Evolutionary conservation across 2,329 filamentous ascomycete species (phyloP).

Genomic region (Pseudocercospora fuligena): DNA sequence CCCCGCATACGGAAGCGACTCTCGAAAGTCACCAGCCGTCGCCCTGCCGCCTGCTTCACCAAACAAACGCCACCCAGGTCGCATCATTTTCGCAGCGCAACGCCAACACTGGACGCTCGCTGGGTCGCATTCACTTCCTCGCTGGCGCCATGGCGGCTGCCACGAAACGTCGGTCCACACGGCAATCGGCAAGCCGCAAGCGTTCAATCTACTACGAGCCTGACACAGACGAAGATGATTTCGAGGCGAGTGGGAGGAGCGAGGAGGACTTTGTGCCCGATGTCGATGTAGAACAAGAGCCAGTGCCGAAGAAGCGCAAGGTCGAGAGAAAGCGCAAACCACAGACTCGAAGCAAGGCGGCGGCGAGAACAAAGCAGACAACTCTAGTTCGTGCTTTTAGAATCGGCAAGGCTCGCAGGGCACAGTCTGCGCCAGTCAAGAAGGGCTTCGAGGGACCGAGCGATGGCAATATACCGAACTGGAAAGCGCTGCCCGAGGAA

Average conservation of each 20-base stretch:
- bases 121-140: not conserved
- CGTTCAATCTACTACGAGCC: conserved; percentile 42
- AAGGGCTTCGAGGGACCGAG: conserved; percentile 38
- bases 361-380: conserved; percentile 24
- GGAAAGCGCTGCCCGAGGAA: conserved; percentile 41
- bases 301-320: conserved; percentile 33
- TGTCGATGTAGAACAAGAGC: conserved; percentile 16
- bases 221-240: conserved; percentile 43
- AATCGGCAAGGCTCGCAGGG: conserved; percentile 33
- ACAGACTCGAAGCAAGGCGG: conserved; percentile 34
- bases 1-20: not conserved
- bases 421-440: conserved; percentile 27
- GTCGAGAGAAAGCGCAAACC: conserved; percentile 29
- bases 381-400: conserved; percentile 25
- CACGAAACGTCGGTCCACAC: conserved; percentile 41
- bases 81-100: not conserved
- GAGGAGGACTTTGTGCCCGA: conserved; percentile 37
- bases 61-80: not conserved
- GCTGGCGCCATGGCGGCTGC: conserved; percentile 27
- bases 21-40: not conserved
- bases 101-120: not conserved
- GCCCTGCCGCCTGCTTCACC: not conserved
- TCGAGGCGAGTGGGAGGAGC: conserved; percentile 27
- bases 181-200: conserved; percentile 41
- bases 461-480: conserved; percentile 41